phyloP scores from a whole-genome alignment of 2,329 filamentous ascomycete genomes.

The Stromatinia cepivora region DNA sequence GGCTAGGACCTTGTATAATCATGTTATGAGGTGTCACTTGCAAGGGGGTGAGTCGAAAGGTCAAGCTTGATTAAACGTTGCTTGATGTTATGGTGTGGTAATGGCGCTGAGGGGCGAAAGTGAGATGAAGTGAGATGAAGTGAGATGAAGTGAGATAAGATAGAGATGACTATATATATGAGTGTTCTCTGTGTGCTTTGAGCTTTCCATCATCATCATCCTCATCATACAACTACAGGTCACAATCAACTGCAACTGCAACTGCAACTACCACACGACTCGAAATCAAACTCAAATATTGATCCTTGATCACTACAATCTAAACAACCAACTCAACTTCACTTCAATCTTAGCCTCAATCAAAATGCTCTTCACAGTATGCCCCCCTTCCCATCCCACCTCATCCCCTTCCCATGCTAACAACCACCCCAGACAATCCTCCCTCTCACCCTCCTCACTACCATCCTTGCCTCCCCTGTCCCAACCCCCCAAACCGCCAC shows the following conservation, averaged over 20 bases:
- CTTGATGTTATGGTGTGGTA: slow-evolving; percentile 6
- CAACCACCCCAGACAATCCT: neutral
- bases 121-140: neutral
- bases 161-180: slow-evolving; percentile 7
- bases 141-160: slow-evolving; percentile 1
- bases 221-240: slow-evolving; percentile 6
- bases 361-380: slow-evolving; percentile 22
- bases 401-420: neutral
- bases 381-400: neutral
- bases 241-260: neutral
- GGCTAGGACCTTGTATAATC: neutral
- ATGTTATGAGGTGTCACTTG: slow-evolving; percentile 15
- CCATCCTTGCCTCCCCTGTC: slow-evolving; percentile 1
- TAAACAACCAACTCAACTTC: neutral
- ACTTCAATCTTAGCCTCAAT: neutral
- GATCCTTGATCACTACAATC: neutral
- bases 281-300: neutral
- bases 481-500: neutral
- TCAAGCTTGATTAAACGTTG: slow-evolving; percentile 13
- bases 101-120: slow-evolving; percentile 1
- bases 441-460: slow-evolving; percentile 11
- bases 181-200: neutral
- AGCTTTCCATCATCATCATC: neutral
- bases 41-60: neutral
- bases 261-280: neutral